A percentile compares a stretch with the other conserved stretches of the same genome.
These are phyloP conservation scores for Mortierella sp. DNA, from an alignment of 371 early-diverging fungal species.

Conservation along the genomic window DNA sequence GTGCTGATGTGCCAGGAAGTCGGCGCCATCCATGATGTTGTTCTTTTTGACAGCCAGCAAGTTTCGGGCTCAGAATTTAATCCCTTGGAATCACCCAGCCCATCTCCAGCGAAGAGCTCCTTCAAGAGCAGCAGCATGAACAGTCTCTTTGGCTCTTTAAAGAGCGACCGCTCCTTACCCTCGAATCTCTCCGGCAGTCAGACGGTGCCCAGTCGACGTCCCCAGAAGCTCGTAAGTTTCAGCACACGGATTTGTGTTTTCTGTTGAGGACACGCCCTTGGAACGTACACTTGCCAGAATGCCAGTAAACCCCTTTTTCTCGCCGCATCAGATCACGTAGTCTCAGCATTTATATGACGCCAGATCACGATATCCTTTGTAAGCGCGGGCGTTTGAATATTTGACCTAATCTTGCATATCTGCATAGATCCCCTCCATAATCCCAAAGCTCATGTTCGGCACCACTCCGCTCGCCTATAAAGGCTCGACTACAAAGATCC, in stretches of 20 bases:
- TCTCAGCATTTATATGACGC: constrained; percentile 11
- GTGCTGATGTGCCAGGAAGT: constrained; percentile 59
- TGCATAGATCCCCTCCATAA: constrained; percentile 35
- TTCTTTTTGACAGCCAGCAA: constrained; percentile 54
- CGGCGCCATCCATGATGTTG: constrained; percentile 53
- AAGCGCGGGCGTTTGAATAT: too few relatives aligned
- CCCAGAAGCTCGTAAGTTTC: constrained; percentile 27
- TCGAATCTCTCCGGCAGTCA: constrained; percentile 39
- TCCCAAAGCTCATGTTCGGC: constrained; percentile 71
- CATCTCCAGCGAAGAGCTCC: constrained; percentile 44
- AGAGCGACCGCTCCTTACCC: constrained; percentile 38
- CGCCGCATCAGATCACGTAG: neutral
- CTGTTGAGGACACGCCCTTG: too few relatives aligned
- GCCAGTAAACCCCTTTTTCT: neutral
- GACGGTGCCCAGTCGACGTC: constrained; percentile 29
- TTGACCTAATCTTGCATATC: too few relatives aligned
- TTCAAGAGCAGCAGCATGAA: constrained; percentile 53
- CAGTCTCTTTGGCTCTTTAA: constrained; percentile 41
- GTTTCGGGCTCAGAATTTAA: constrained; percentile 21
- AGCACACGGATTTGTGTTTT: too few relatives aligned
- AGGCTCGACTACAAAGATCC: constrained; percentile 76
- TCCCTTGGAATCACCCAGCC: constrained; percentile 36
- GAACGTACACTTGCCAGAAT: too few relatives aligned
- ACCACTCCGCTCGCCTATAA: constrained; percentile 75
- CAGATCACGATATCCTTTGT: too few relatives aligned